Evolutionary conservation across 2,329 filamentous ascomycete genomes (phyloP).

Genomic region (Cladobotryum protrusum): DNA sequence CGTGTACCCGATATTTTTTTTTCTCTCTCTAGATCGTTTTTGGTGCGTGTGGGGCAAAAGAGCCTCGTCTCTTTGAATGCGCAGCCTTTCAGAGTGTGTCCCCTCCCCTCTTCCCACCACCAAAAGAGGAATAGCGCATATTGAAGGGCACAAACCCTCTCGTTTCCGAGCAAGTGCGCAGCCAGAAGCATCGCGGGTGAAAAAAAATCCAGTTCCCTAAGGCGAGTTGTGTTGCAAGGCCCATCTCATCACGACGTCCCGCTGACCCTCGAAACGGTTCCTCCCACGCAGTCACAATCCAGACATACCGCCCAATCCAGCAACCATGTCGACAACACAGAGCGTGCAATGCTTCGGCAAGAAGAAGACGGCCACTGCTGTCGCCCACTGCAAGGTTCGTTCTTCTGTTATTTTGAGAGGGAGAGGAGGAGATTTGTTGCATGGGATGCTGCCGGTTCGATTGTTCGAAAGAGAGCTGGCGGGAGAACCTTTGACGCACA

Average conservation of each 20-base stretch:
- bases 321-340: slow-evolving; percentile 70
- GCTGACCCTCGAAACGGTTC: slow-evolving; percentile 15
- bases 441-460: not conserved
- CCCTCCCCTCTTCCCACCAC: slow-evolving; percentile 4
- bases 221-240: not conserved
- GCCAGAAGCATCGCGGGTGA: slow-evolving; percentile 8
- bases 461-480: not conserved
- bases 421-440: not conserved
- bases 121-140: slow-evolving; percentile 23
- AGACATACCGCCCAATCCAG: slow-evolving; percentile 21
- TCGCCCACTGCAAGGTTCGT: slow-evolving; percentile 84
- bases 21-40: too few relatives aligned
- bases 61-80: not conserved
- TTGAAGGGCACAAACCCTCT: slow-evolving; percentile 30
- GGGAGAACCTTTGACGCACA: not conserved
- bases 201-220: slow-evolving; percentile 18
- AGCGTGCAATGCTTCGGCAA: slow-evolving; percentile 99
- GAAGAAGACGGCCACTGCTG: slow-evolving; percentile 85
- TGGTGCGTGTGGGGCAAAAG: too few relatives aligned
- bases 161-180: slow-evolving; percentile 1
- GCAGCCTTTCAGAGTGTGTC: not conserved
- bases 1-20: slow-evolving; percentile 16
- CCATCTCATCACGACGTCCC: slow-evolving; percentile 12
- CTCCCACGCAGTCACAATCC: slow-evolving; percentile 6
- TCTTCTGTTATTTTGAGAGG: not conserved